Evolutionary conservation across 2,329 filamentous ascomycete genomes (phyloP), one percentile per base, ranked within the genome.

Genomic region (Alternaria incomplexa): DNA sequence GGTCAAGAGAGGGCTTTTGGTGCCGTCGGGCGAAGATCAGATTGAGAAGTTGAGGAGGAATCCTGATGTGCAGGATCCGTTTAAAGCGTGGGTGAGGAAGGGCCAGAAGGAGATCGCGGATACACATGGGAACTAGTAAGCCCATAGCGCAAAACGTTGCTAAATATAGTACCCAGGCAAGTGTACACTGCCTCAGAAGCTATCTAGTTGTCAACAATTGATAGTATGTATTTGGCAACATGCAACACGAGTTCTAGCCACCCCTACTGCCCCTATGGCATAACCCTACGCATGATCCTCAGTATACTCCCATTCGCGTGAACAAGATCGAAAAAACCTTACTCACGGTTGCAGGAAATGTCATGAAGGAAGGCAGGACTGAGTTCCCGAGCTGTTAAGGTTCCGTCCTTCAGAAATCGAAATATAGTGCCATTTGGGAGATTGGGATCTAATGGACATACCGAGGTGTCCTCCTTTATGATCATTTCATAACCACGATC

Each of bases 1-100:
- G 7, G 72, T 73, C 2, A 87, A 93, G 81, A 91, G 88, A 79
- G 93, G 91, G 0, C 56, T 73, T 60, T 28, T 56, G 30, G 69
- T 72, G 25, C 70, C 69, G 51, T 61, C 30, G 51, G 74, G 68
- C 1, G 70, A 72, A 36, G 72, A 74, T 67, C 67, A 72, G 52
- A 70, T 73, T 65, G 73, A 62, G 36, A 67, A 56, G 56, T 50
- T 72, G 60, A 73, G 69, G 59, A 55, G 47, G 52, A 65, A 77
- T 60, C 67, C 67, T 20, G 57, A 65, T 61, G 66, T 71, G 8
- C 63, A 64, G 6, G 69, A 75, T 64, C 69, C 70, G 15, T 74
- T 76, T 15, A 66, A 75, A 47, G 61, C 57, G 10, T 76, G 68
- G 68, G 69, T 73, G 11, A 63, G 69, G 55, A 70, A 73, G 40